Percentiles rank a stretch among this genome's conserved stretches.
phyloP scores from a whole-genome alignment of 805 yeast species.

The Hanseniaspora mollemarum region DNA sequence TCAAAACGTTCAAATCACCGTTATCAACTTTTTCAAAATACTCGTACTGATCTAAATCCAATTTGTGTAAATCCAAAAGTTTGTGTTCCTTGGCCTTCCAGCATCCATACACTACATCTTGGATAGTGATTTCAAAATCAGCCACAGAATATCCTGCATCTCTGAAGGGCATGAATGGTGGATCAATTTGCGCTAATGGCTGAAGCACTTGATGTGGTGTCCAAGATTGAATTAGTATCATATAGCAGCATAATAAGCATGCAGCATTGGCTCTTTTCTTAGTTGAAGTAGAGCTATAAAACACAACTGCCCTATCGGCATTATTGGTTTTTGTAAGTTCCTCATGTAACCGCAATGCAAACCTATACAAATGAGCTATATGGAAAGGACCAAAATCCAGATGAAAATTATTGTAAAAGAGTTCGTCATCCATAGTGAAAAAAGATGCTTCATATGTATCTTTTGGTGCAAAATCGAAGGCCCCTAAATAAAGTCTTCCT shows the following conservation, averaged over 20 bases:
- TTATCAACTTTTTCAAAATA: constrained; percentile 90
- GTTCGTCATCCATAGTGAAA: constrained; percentile 84
- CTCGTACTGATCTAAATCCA: constrained; percentile 88
- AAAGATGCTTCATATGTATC: constrained; percentile 67
- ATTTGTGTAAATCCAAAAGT: constrained; percentile 71
- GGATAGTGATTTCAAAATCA: constrained; percentile 85
- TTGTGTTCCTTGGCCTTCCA: constrained; percentile 96
- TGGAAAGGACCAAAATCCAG: constrained; percentile 94
- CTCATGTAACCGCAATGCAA: constrained; percentile 89
- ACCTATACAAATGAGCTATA: constrained; percentile 83
- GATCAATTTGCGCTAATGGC: constrained; percentile 82
- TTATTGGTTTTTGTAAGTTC: constrained; percentile 75
- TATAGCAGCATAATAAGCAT: constrained; percentile 83
- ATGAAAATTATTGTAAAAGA: constrained; percentile 91
- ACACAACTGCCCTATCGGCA: constrained; percentile 78
- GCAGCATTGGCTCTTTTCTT: constrained; percentile 87
- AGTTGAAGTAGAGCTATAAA: constrained; percentile 73
- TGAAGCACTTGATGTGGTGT: constrained; percentile 96
- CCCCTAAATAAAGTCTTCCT: constrained; percentile 77
- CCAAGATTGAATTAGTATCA: constrained; percentile 93
- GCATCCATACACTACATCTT: constrained; percentile 88
- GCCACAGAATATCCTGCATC: constrained; percentile 97
- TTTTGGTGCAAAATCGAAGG: constrained; percentile 66
- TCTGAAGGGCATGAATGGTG: constrained; percentile 88
- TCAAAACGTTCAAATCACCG: constrained; percentile 86